A percentile compares a stretch with the other conserved stretches of the same genome.
These are phyloP conservation scores for Chernovozyma aurita DNA, from an alignment of 1,139 yeast species.

Conservation along the genomic window DNA sequence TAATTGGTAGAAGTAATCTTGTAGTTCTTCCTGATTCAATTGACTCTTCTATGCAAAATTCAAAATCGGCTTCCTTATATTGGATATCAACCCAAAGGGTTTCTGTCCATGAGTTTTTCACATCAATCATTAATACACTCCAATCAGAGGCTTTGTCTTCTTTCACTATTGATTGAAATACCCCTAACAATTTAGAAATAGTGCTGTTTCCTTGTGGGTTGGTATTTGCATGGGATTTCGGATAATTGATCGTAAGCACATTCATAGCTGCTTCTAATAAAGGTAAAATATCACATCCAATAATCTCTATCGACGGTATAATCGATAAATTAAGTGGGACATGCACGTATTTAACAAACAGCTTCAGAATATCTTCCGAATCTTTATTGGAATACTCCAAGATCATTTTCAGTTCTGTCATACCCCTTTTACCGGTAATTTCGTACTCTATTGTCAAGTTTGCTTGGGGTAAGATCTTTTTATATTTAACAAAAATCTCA, in stretches of 20 bases:
- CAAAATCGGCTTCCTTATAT: constrained; percentile 12
- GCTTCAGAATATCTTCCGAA: constrained; percentile 14
- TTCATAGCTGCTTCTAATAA: constrained; percentile 25
- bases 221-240: neutral
- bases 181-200: neutral
- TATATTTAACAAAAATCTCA: constrained; percentile 27
- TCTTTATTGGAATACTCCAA: constrained; percentile 60
- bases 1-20: constrained; percentile 67
- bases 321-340: constrained; percentile 69
- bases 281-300: constrained; percentile 70
- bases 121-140: constrained; percentile 61
- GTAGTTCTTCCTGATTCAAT: constrained; percentile 50
- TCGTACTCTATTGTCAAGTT: constrained; percentile 49
- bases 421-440: constrained; percentile 68
- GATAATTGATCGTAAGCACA: constrained; percentile 9
- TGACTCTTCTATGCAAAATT: constrained; percentile 19
- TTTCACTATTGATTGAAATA: neutral
- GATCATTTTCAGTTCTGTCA: constrained; percentile 60
- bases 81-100: constrained; percentile 24
- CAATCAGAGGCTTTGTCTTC: constrained; percentile 39
- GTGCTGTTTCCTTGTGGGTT: neutral
- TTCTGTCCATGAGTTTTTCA: constrained; percentile 67
- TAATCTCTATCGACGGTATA: constrained; percentile 65
- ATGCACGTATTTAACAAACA: constrained; percentile 51
- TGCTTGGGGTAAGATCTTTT: constrained; percentile 29